Percentiles rank a stretch among this genome's conserved stretches.
Evolutionary conservation across 2,329 filamentous ascomycete genomes (phyloP).

Genomic region (Pyrenophora teres): DNA sequence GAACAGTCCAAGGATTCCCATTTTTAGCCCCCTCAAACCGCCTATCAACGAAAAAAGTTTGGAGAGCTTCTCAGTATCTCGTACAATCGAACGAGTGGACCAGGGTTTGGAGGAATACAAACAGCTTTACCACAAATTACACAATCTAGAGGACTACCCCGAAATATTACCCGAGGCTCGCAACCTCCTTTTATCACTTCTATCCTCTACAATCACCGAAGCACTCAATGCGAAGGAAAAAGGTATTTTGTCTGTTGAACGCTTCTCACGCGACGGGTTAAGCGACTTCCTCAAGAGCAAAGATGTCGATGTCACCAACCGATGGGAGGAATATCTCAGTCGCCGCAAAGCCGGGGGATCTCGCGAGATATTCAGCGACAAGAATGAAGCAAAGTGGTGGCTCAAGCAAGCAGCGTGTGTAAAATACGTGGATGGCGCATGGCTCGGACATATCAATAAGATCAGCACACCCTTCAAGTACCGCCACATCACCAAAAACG

Average conservation of each 20-base stretch:
- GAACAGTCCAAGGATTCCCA: slow-evolving; percentile 13
- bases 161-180: slow-evolving; percentile 43
- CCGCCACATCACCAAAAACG: slow-evolving; percentile 48
- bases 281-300: slow-evolving; percentile 39
- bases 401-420: slow-evolving; percentile 50
- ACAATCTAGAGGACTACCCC: slow-evolving; percentile 48
- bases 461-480: slow-evolving; percentile 51
- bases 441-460: slow-evolving; percentile 55
- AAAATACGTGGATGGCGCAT: slow-evolving; percentile 57
- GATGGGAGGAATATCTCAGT: slow-evolving; percentile 45
- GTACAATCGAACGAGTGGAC: background rate
- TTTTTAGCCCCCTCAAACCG: background rate
- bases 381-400: slow-evolving; percentile 48
- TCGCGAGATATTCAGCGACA: slow-evolving; percentile 46
- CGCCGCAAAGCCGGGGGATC: slow-evolving; percentile 41
- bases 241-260: slow-evolving; percentile 39
- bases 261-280: slow-evolving; percentile 35
- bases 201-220: slow-evolving; percentile 42
- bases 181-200: slow-evolving; percentile 41
- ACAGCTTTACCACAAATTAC: slow-evolving; percentile 49
- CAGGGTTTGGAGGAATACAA: slow-evolving; percentile 29
- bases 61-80: background rate
- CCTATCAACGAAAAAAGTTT: background rate
- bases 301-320: slow-evolving; percentile 36
- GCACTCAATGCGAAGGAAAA: slow-evolving; percentile 14